These are phyloP conservation scores for Phialophora tarda DNA, from an alignment of 2,329 filamentous ascomycete species.

Conservation along the genomic window DNA sequence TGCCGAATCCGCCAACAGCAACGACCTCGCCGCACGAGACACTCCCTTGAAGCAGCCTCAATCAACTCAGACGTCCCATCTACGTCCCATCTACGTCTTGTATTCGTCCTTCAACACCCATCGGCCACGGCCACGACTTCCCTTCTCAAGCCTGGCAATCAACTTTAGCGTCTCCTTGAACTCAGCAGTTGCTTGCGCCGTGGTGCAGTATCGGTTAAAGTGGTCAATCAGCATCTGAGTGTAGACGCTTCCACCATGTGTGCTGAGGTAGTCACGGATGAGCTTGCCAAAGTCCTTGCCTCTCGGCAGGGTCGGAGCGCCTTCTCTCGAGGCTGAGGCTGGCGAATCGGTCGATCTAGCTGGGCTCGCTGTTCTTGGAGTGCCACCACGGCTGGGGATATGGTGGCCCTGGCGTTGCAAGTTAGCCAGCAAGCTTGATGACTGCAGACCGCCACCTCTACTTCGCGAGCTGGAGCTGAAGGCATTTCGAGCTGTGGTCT, in stretches of 20 bases:
- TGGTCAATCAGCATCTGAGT: slow-evolving; percentile 89
- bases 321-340: slow-evolving; percentile 33
- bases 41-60: background rate
- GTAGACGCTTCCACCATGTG: slow-evolving; percentile 77
- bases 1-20: background rate
- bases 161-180: slow-evolving; percentile 81
- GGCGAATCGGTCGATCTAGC: slow-evolving; percentile 37
- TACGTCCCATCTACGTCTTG: slow-evolving; percentile 33
- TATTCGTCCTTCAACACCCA: slow-evolving; percentile 68
- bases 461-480: slow-evolving; percentile 43
- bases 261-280: slow-evolving; percentile 78
- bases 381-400: slow-evolving; percentile 26
- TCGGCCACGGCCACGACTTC: slow-evolving; percentile 56
- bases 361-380: slow-evolving; percentile 36
- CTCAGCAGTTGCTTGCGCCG: slow-evolving; percentile 70
- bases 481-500: slow-evolving; percentile 54
- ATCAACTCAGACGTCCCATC: background rate
- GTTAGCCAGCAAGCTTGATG: slow-evolving; percentile 60
- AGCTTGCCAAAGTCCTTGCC: slow-evolving; percentile 70
- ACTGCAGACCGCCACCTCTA: slow-evolving; percentile 41
- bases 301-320: slow-evolving; percentile 45
- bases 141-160: slow-evolving; percentile 73
- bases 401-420: slow-evolving; percentile 60
- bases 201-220: slow-evolving; percentile 80
- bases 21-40: background rate